phyloP scores from a whole-genome alignment of 805 yeast species.

The Ogataea populi-albae region DNA sequence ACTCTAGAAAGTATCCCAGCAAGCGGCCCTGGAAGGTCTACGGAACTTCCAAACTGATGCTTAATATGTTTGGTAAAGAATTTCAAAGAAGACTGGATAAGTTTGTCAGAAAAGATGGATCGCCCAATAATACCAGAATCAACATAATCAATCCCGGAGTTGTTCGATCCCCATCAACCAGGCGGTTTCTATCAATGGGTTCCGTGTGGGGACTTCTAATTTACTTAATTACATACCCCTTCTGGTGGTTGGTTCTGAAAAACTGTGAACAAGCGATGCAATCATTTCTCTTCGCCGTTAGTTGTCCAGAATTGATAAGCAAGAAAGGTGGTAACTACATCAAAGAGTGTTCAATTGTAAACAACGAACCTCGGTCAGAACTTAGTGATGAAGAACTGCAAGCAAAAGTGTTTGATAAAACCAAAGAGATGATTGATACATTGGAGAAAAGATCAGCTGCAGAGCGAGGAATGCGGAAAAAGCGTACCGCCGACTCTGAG shows the following conservation, averaged over 20 bases:
- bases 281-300: slow-evolving; percentile 62
- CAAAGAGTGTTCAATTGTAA: slow-evolving; percentile 63
- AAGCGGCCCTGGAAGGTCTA: slow-evolving; percentile 69
- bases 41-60: slow-evolving; percentile 77
- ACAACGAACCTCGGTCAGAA: slow-evolving; percentile 58
- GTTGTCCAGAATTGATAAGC: slow-evolving; percentile 66
- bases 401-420: slow-evolving; percentile 54
- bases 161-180: slow-evolving; percentile 82
- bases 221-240: slow-evolving; percentile 69
- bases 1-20: slow-evolving; percentile 52
- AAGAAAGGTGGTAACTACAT: slow-evolving; percentile 66
- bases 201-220: slow-evolving; percentile 56
- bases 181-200: slow-evolving; percentile 77
- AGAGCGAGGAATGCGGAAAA: slow-evolving; percentile 46
- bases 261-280: slow-evolving; percentile 79
- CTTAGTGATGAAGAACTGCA: slow-evolving; percentile 59
- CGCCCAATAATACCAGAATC: slow-evolving; percentile 66
- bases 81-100: slow-evolving; percentile 62
- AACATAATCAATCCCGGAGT: slow-evolving; percentile 88
- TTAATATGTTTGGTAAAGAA: slow-evolving; percentile 74
- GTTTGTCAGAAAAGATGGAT: slow-evolving; percentile 66
- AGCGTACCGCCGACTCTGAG: slow-evolving; percentile 3
- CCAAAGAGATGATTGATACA: slow-evolving; percentile 52
- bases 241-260: slow-evolving; percentile 80
- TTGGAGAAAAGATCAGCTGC: slow-evolving; percentile 73